Base-by-base conservation (phyloP, 1,139 yeast genomes). In the Geotrichum aggregatum region DNA sequence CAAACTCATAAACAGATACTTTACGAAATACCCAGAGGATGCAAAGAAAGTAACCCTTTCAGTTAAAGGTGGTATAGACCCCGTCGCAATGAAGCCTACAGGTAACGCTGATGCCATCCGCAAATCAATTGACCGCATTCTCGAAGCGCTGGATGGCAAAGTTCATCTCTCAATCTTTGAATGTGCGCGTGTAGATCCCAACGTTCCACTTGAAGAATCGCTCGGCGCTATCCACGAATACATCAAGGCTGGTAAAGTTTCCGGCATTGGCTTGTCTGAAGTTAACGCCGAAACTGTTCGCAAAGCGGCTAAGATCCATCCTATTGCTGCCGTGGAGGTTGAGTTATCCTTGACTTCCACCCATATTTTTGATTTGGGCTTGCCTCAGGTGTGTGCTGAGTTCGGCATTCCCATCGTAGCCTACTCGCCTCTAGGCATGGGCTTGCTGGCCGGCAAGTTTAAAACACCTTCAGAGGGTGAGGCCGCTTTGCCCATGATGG, bases 341-440 rank as follows among this genome's bases (percentile, higher is more conserved):
- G 96, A 88, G 68, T 75, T 82, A 55, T 85, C 95, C 1, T 63
- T 87, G 58, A 78, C 83, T 68, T 69, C 82, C n/a, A 76, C 77
- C 47, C 86, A 83, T 40, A 76, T 83, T 33, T 63, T 80, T 39
- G 57, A 68, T 8, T 79, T 84, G 61, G 95, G 91, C 1, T 76
- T 84, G 19, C 76, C 83, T 56, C 76, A 74, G 14, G 67, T 72
- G 3, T 76, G 80, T 56, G 71, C 68, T n/a, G 83, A 82, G 55
- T 71, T 77, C 38, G 72, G 72, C n/a, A 76, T 87, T 53, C 84
- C 92, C 7, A 72, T 87, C 36, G 71, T 85, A 56, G 87, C 91
- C 26, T 87, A 88, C 69, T 84, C 95, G 26, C 96, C 96, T 40
- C 73, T 88, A 56, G 83, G 88, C n/a, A 75, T 86, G 62, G 96